phyloP scores from a whole-genome alignment of 495 filamentous ascomycete species.

The Penicillium cataractarum region DNA sequence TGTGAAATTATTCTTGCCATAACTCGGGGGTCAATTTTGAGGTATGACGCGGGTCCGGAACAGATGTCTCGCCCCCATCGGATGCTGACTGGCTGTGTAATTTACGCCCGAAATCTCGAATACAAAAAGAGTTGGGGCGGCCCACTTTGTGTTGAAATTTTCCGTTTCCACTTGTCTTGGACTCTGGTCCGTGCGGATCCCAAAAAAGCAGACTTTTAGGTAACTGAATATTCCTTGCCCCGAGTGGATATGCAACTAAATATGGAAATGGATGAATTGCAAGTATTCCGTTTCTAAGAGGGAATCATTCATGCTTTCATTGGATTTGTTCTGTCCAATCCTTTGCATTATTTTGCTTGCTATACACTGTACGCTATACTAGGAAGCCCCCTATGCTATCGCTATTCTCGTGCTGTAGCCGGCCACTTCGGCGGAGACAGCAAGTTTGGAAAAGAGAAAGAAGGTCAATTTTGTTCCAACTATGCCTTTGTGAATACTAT shows the following conservation, averaged over 20 bases:
- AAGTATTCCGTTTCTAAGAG: neutral
- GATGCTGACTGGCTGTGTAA: neutral
- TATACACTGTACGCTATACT: neutral
- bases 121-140: neutral
- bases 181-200: neutral
- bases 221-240: neutral
- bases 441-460: slow-evolving; percentile 11
- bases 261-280: neutral
- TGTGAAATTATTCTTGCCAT: neutral
- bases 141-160: slow-evolving; percentile 9
- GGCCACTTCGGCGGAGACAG: slow-evolving; percentile 9
- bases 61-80: no score
- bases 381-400: slow-evolving; percentile 10
- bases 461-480: slow-evolving; percentile 7
- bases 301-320: neutral
- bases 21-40: neutral
- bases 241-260: neutral
- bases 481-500: neutral
- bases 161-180: slow-evolving; percentile 9
- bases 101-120: slow-evolving; percentile 4
- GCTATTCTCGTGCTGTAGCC: slow-evolving; percentile 10
- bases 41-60: neutral
- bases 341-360: neutral
- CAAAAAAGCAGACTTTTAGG: neutral
- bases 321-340: neutral